These are phyloP conservation scores for Prunus kanzakura DNA, from an alignment of 306 rosid genomes.

Conservation along the genomic window DNA sequence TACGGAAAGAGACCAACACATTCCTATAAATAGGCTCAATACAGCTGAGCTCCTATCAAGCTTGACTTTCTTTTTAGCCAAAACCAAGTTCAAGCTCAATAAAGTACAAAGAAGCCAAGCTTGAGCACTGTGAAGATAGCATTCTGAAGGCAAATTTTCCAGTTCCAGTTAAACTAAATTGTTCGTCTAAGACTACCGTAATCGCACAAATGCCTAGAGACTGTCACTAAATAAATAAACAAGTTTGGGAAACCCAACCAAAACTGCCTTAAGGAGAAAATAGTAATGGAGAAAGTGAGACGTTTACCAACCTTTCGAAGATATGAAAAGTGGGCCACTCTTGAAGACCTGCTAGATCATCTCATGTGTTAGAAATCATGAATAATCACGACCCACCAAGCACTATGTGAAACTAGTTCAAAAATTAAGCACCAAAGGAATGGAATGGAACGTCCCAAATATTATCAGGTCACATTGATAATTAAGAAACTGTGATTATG, in stretches of 20 bases:
- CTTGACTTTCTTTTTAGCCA: too few relatives aligned
- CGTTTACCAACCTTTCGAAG: constrained; percentile 79
- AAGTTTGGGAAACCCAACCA: constrained; percentile 10
- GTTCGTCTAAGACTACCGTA: background rate
- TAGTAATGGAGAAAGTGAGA: constrained; percentile 4
- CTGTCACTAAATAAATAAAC: background rate
- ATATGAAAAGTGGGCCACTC: constrained; percentile 98
- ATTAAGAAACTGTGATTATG: background rate
- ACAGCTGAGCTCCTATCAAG: too few relatives aligned
- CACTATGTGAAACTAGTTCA: constrained; percentile 5
- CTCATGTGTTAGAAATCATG: constrained; percentile 34
- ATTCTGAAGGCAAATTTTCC: background rate
- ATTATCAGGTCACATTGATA: background rate
- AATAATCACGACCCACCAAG: constrained; percentile 1
- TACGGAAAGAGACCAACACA: too few relatives aligned
- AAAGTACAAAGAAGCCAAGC: too few relatives aligned
- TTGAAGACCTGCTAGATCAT: constrained; percentile 79
- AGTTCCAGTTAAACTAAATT: background rate
- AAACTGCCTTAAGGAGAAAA: background rate
- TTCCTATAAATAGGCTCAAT: too few relatives aligned
- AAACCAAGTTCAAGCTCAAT: too few relatives aligned
- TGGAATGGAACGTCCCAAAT: background rate
- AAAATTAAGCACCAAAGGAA: constrained; percentile 8
- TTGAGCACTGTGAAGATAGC: background rate
- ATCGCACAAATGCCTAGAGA: background rate